Evolutionary conservation across 73 alveolate genomes (phyloP).

Genomic region (Paramecium pentaurelia): DNA sequence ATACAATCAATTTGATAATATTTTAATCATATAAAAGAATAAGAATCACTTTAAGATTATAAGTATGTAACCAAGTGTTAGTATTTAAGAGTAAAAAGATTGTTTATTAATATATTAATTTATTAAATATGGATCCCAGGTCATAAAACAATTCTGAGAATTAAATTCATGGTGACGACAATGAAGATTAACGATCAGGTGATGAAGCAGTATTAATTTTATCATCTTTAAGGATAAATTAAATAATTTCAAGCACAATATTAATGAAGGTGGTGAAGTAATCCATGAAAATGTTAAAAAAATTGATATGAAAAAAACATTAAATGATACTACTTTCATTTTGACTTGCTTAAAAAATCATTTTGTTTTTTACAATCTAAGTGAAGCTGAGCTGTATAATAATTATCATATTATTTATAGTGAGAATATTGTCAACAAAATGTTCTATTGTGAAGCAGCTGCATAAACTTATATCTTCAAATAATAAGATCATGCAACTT

Average conservation of each 20-base stretch:
- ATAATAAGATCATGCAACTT: constrained; percentile 46
- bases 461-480: constrained; percentile 16
- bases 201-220: neutral
- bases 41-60: neutral
- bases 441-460: constrained; percentile 54
- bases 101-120: neutral
- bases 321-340: constrained; percentile 54
- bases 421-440: constrained; percentile 3
- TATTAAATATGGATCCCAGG: neutral
- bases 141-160: neutral
- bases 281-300: constrained; percentile 50
- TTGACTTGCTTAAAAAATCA: constrained; percentile 54
- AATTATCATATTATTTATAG: neutral
- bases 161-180: neutral
- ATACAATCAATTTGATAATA: neutral
- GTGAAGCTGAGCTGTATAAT: constrained; percentile 38
- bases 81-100: neutral
- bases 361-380: constrained; percentile 32
- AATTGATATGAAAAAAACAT: constrained; percentile 45
- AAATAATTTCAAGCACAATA: neutral
- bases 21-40: neutral
- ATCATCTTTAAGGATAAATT: neutral
- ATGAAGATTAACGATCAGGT: neutral
- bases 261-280: constrained; percentile 51
- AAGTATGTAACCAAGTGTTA: neutral